These are phyloP conservation scores for Geotrichum australiense DNA, from an alignment of 1,139 yeast species.

Conservation along the genomic window DNA sequence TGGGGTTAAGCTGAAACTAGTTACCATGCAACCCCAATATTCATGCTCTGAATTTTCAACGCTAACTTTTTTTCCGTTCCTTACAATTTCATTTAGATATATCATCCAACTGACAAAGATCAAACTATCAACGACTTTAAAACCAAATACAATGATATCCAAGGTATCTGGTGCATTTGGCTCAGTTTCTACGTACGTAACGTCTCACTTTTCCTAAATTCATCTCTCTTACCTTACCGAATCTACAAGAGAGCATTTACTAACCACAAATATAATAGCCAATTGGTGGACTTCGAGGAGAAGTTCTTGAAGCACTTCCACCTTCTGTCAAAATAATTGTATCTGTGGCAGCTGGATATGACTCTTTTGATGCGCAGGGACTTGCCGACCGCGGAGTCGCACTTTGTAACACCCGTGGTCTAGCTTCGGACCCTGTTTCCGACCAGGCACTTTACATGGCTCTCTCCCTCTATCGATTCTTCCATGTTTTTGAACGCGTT, in stretches of 20 bases:
- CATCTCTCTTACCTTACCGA: conserved; percentile 4
- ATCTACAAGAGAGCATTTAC: too few relatives aligned
- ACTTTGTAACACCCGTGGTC: conserved; percentile 49
- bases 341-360: conserved; percentile 66
- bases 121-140: conserved; percentile 21
- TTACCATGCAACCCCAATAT: not conserved
- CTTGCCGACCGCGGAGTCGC: conserved; percentile 42
- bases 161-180: conserved; percentile 25
- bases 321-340: conserved; percentile 48
- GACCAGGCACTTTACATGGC: conserved; percentile 61
- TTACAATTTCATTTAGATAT: conserved; percentile 13
- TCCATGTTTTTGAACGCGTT: conserved; percentile 43
- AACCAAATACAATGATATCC: conserved; percentile 20
- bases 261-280: conserved; percentile 11
- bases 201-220: not conserved
- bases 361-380: conserved; percentile 46
- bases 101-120: conserved; percentile 20
- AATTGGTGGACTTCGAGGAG: conserved; percentile 29
- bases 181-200: conserved; percentile 22
- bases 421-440: conserved; percentile 65
- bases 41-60: too few relatives aligned
- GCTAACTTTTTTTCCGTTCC: too few relatives aligned
- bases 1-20: not conserved
- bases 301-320: conserved; percentile 50
- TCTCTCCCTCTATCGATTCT: conserved; percentile 55